Evolutionary conservation across 2,329 filamentous ascomycete species (phyloP), one percentile per base, ranked within the genome.

Genomic region (Clonostachys chloroleuca): DNA sequence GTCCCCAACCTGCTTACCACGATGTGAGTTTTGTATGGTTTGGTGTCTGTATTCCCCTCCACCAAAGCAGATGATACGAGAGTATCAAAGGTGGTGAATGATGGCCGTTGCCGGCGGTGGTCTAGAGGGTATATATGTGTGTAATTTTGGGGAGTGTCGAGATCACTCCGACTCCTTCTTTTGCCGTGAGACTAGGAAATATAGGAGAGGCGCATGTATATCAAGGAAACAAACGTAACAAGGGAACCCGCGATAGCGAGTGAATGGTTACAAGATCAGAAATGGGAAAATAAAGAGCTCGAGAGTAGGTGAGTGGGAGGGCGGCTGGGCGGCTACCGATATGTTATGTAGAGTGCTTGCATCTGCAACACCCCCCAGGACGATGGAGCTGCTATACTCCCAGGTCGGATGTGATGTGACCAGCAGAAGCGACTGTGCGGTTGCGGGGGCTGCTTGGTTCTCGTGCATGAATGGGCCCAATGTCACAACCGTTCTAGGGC

Each of bases 291-390:
- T 62, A 63, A 69, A 70, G 71, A 72, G 69, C 57, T 62, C 63
- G 60, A 62, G 59, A 64, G 56, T 58, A 51, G 61, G 57, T 54
- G 56, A 53, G 56, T 59, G 54, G 58, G 59, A 59, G 60, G 53
- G 54, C 54, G 52, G 50, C 57, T 57, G 69, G 72, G 73, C 69
- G 70, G 65, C 64, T 72, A 69, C 61, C 60, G 63, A 56, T 30
- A 59, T 61, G 68, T 75, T 77, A 76, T 75, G 73, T 76, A 75
- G 64, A 58, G 40, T 34, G 30, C n/a, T 30, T 47, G 45, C 34
- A 39, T 34, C 37, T 47, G 45, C 40, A 36, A 30, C 24, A 30
- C 24, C 9, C 24, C 24, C 24, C 24, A 30, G 24, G 24, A 10
- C 24, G 24, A 30, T 30, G 24, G 24, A 30, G 24, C 24, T 10